Base-by-base conservation (phyloP, 306 rosid species). In the Argentina anserina region DNA sequence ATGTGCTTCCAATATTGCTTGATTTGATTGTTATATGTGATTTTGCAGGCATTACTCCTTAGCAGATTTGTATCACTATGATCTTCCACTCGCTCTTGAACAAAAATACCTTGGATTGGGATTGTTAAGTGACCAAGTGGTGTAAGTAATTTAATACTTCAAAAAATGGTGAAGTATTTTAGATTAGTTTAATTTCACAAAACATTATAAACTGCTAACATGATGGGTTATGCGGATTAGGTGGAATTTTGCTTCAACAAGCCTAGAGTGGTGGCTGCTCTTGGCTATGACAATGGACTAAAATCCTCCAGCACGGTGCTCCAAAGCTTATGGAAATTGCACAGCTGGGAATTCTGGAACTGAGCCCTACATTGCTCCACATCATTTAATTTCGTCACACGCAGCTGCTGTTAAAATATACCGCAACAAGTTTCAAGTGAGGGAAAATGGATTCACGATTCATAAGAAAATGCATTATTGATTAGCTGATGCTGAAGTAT, bases 211-310 rank as follows among this genome's bases (percentile, higher is more conserved):
- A 43, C 65, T 76, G n/a, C n/a, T 52, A 23, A 13, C 87, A 93
- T 96, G 86, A 86, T 91, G 74, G 97, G 89, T 59, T 93, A 76
- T 75, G 96, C 98, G 0, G 94, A 91, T 61, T 93, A 83, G 77
- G 98, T 96, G 18, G 96, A 93, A 2, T 93, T 93, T 42, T 91
- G 98, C 70, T 93, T 93, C 88, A 93, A 91, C 86, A 85, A 93
- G 72, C 98, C 98, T 0, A 79, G 96, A 71, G 96, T 93, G 0
- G 87, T 86, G 34, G 96, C 98, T 77, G 94, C 97, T 63, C 90
- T 86, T 78, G 98, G 97, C 9, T 93, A 89, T 84, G 98, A 93
- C 65, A 89, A 86, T 42, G 96, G 97, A 28, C 29, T 81, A 33
- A 72, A n/a, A 67, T 67, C 94, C 97, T 65, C 98, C 96, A 5